Evolutionary conservation across 805 yeast species (phyloP).

Genomic region (Henningerozyma blattae): DNA sequence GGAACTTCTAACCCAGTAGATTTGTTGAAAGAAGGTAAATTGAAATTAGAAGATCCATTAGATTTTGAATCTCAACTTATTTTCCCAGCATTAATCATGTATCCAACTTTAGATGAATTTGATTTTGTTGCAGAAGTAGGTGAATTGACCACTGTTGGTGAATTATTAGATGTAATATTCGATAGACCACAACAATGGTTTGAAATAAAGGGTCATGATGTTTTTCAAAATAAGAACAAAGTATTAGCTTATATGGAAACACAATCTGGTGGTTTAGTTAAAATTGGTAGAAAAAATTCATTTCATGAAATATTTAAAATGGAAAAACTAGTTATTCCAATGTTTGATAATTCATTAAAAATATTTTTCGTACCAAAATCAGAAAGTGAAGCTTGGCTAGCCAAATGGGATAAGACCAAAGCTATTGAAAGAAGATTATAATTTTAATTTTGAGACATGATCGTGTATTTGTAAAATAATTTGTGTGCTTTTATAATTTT

Average conservation of each 20-base stretch:
- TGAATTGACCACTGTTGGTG: constrained; percentile 57
- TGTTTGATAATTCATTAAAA: constrained; percentile 63
- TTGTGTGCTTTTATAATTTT: too few relatives aligned
- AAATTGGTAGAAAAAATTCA: constrained; percentile 67
- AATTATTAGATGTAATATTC: constrained; percentile 46
- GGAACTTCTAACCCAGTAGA: constrained; percentile 44
- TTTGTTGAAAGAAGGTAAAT: constrained; percentile 37
- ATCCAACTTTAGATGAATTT: constrained; percentile 75
- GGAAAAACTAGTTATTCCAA: constrained; percentile 53
- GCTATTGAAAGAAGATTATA: constrained; percentile 40
- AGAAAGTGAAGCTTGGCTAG: constrained; percentile 53
- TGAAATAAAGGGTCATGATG: constrained; percentile 41
- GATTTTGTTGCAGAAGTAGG: constrained; percentile 69
- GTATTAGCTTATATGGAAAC: constrained; percentile 78
- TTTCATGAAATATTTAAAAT: constrained; percentile 53
- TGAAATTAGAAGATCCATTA: constrained; percentile 47
- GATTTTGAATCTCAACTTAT: constrained; percentile 69
- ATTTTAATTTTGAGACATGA: not conserved
- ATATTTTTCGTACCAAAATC: constrained; percentile 70
- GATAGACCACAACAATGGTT: constrained; percentile 64
- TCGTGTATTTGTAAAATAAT: too few relatives aligned
- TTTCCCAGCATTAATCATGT: constrained; percentile 71
- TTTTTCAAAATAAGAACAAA: constrained; percentile 42
- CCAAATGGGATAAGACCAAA: constrained; percentile 48
- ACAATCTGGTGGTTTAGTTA: constrained; percentile 68